Evolutionary conservation across 176 grass and related monocot species (phyloP).

Genomic region (Aegilops speltoides): DNA sequence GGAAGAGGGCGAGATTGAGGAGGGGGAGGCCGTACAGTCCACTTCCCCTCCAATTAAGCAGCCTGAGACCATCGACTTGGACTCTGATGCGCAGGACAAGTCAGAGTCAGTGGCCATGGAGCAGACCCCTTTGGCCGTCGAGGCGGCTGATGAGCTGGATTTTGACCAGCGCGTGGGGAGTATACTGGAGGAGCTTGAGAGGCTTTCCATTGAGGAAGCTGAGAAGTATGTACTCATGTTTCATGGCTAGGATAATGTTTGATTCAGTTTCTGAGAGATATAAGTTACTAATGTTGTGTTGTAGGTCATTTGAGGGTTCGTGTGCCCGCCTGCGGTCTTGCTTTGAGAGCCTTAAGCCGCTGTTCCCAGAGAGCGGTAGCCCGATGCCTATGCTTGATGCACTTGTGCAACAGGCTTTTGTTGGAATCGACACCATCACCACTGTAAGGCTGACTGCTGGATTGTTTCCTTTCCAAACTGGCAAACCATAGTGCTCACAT

Average conservation of each 20-base stretch:
- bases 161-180: slow-evolving; percentile 70
- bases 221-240: slow-evolving; percentile 62
- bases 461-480: neutral
- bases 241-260: neutral
- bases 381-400: slow-evolving; percentile 71
- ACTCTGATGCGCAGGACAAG: slow-evolving; percentile 55
- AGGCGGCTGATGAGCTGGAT: slow-evolving; percentile 53
- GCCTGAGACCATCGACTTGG: slow-evolving; percentile 56
- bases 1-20: slow-evolving; percentile 88
- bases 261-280: slow-evolving; percentile 11
- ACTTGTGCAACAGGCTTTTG: slow-evolving; percentile 76
- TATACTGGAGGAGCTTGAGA: slow-evolving; percentile 94
- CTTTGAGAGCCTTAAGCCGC: slow-evolving; percentile 80
- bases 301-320: slow-evolving; percentile 87
- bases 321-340: slow-evolving; percentile 55
- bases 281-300: slow-evolving; percentile 19
- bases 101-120: slow-evolving; percentile 33
- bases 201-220: slow-evolving; percentile 82
- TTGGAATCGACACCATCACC: slow-evolving; percentile 53
- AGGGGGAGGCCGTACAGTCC: slow-evolving; percentile 46
- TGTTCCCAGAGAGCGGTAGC: slow-evolving; percentile 60
- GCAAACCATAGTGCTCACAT: slow-evolving; percentile 11
- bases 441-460: slow-evolving; percentile 8
- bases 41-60: neutral
- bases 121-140: neutral